Evolutionary conservation across 2,329 filamentous ascomycete species (phyloP).

Genomic region (Talaromyces sp.): DNA sequence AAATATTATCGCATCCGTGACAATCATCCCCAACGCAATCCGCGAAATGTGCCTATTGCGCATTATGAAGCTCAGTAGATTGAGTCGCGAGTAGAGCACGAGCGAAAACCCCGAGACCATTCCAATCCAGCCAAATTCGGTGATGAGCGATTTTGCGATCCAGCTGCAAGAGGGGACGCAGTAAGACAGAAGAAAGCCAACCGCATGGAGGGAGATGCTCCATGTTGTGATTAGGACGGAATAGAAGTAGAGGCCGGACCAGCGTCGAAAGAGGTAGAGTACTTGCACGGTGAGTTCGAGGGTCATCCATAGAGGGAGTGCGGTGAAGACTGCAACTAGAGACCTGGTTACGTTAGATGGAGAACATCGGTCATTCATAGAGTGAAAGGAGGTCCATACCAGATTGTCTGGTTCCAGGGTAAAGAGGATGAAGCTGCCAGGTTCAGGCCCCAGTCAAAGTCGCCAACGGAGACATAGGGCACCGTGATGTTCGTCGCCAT

Average conservation of each 20-base stretch:
- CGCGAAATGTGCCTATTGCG: slow-evolving; percentile 18
- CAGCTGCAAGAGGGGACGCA: slow-evolving; percentile 29
- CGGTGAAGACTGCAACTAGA: slow-evolving; percentile 15
- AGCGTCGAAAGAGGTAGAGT: slow-evolving; percentile 23
- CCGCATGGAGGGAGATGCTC: slow-evolving; percentile 21
- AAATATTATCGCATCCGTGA: slow-evolving; percentile 33
- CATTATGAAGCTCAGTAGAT: slow-evolving; percentile 33
- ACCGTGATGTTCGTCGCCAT: slow-evolving; percentile 17
- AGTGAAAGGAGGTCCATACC: not conserved
- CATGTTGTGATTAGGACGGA: slow-evolving; percentile 23
- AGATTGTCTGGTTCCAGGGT: slow-evolving; percentile 18
- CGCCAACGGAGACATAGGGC: slow-evolving; percentile 12
- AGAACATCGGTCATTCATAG: too few relatives aligned
- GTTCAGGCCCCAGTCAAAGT: slow-evolving; percentile 16
- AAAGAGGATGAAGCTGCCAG: not conserved
- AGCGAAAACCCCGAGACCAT: slow-evolving; percentile 42
- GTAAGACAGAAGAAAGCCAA: slow-evolving; percentile 23
- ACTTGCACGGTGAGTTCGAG: slow-evolving; percentile 23
- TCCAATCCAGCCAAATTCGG: slow-evolving; percentile 35
- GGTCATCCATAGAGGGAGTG: slow-evolving; percentile 18
- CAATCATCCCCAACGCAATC: slow-evolving; percentile 39
- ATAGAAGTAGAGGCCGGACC: slow-evolving; percentile 25
- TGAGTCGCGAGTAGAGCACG: slow-evolving; percentile 42
- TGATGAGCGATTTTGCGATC: slow-evolving; percentile 23
- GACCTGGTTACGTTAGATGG: slow-evolving; percentile 7